These are phyloP conservation scores for Penicillium soppii DNA, from an alignment of 495 filamentous ascomycete genomes.

Conservation along the genomic window DNA sequence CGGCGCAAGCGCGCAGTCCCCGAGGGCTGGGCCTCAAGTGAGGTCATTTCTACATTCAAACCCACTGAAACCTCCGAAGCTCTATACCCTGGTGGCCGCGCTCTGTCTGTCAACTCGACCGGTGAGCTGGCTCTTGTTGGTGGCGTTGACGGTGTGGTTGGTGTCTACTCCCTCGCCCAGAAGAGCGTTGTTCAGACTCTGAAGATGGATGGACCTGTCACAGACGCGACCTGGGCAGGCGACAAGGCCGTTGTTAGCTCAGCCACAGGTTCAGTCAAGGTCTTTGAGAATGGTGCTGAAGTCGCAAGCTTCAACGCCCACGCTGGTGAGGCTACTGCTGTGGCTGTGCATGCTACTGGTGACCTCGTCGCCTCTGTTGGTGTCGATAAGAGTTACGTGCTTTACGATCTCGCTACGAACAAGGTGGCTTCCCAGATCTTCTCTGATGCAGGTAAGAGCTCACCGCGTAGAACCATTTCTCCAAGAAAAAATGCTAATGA, in stretches of 20 bases:
- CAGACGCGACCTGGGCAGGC: slow-evolving; percentile 77
- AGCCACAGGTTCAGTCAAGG: slow-evolving; percentile 71
- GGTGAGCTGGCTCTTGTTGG: slow-evolving; percentile 76
- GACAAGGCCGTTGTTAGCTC: slow-evolving; percentile 69
- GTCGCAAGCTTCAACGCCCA: slow-evolving; percentile 69
- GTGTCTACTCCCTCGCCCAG: slow-evolving; percentile 74
- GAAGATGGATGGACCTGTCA: slow-evolving; percentile 66
- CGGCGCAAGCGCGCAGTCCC: slow-evolving; percentile 87
- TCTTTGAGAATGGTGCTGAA: slow-evolving; percentile 68
- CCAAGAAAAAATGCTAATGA: slow-evolving; percentile 6
- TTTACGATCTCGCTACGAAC: slow-evolving; percentile 75
- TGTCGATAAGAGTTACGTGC: slow-evolving; percentile 86
- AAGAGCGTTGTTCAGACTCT: slow-evolving; percentile 67
- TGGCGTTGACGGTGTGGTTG: slow-evolving; percentile 72
- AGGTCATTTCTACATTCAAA: slow-evolving; percentile 68
- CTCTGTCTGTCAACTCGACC: slow-evolving; percentile 63
- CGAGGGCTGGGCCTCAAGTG: slow-evolving; percentile 76
- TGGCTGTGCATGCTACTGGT: slow-evolving; percentile 81
- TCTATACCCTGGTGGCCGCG: slow-evolving; percentile 62
- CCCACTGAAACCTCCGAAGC: slow-evolving; percentile 58
- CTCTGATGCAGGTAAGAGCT: slow-evolving; percentile 72
- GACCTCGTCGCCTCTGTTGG: slow-evolving; percentile 86
- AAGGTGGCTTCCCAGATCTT: slow-evolving; percentile 73
- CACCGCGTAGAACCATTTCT: background rate
- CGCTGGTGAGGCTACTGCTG: slow-evolving; percentile 72